These are phyloP conservation scores for Phytophthora multivora DNA, from an alignment of 352 stramenopile species.

Conservation along the genomic window DNA sequence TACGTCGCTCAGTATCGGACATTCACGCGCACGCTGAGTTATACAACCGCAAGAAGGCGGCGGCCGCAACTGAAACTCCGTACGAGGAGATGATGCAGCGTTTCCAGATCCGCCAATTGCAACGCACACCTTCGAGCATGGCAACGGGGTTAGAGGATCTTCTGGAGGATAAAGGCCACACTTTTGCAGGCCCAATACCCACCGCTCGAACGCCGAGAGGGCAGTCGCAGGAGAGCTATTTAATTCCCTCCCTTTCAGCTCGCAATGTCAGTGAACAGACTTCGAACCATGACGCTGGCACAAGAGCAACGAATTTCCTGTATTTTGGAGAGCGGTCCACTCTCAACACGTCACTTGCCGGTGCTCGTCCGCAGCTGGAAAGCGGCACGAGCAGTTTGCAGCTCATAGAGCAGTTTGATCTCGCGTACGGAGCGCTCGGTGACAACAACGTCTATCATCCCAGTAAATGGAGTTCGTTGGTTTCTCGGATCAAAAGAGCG, in stretches of 20 bases:
- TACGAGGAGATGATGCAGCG: slow-evolving; percentile 61
- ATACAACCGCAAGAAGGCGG: neutral
- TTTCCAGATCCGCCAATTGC: slow-evolving; percentile 53
- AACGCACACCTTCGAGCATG: slow-evolving; percentile 16
- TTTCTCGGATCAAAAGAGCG: too few relatives aligned
- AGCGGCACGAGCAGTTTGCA: slow-evolving; percentile 12
- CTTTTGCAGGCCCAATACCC: too few relatives aligned
- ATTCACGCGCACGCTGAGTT: slow-evolving; percentile 9
- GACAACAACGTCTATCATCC: too few relatives aligned
- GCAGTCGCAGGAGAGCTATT: slow-evolving; percentile 3
- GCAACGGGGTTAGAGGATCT: slow-evolving; percentile 11
- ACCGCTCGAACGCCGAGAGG: slow-evolving; percentile 14
- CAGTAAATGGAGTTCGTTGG: too few relatives aligned
- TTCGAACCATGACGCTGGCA: neutral
- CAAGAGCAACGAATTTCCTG: slow-evolving; percentile 10
- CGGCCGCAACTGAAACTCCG: slow-evolving; percentile 13
- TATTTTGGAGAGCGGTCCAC: slow-evolving; percentile 6
- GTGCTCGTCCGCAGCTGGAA: slow-evolving; percentile 10
- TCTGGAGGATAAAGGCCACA: too few relatives aligned
- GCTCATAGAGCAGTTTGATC: slow-evolving; percentile 13
- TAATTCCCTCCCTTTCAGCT: slow-evolving; percentile 4
- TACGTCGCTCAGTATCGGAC: slow-evolving; percentile 22
- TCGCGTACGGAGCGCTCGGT: neutral
- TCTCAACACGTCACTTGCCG: neutral
- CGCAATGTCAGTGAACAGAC: slow-evolving; percentile 20